These are phyloP conservation scores for Myxozyma nipponensis DNA, from an alignment of 805 yeast genomes.

Conservation along the genomic window DNA sequence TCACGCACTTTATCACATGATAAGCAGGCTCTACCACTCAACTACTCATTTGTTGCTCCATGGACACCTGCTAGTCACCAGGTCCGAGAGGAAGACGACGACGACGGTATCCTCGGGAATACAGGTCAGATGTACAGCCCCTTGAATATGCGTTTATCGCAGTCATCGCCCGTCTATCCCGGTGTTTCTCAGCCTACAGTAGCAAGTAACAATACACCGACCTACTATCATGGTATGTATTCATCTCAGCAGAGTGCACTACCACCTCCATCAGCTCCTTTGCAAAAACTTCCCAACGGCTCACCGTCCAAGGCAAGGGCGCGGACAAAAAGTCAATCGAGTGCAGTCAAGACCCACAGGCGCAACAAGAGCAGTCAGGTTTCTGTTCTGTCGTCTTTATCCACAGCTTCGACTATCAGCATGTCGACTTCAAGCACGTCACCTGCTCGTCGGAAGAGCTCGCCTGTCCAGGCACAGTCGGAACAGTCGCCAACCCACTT, in stretches of 20 bases:
- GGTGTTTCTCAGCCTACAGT: slow-evolving; percentile 4
- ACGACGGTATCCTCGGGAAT: slow-evolving; percentile 3
- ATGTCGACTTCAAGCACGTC: not conserved
- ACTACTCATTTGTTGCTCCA: not conserved
- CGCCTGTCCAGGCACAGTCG: not conserved
- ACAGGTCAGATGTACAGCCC: not conserved
- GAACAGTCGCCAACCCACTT: not conserved
- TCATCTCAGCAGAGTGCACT: not conserved
- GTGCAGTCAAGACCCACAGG: slow-evolving; percentile 13
- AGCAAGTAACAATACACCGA: not conserved
- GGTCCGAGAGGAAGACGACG: slow-evolving; percentile 5
- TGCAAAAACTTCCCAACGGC: slow-evolving; percentile 9
- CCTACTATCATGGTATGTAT: not conserved
- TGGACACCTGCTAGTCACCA: slow-evolving; percentile 8
- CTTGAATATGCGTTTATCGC: slow-evolving; percentile 14
- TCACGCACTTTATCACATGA: slow-evolving; percentile 17
- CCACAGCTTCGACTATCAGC: slow-evolving; percentile 5
- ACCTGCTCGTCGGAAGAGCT: no score
- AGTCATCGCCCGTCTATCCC: slow-evolving; percentile 27
- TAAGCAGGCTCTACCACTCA: slow-evolving; percentile 1
- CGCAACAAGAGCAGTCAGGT: slow-evolving; percentile 16
- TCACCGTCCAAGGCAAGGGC: slow-evolving; percentile 5
- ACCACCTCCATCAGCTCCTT: slow-evolving; percentile 3
- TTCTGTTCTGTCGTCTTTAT: slow-evolving; percentile 17
- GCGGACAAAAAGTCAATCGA: slow-evolving; percentile 3